These are phyloP conservation scores for Cyclotella cryptica DNA, from an alignment of 108 stramenopile genomes.

Conservation along the genomic window DNA sequence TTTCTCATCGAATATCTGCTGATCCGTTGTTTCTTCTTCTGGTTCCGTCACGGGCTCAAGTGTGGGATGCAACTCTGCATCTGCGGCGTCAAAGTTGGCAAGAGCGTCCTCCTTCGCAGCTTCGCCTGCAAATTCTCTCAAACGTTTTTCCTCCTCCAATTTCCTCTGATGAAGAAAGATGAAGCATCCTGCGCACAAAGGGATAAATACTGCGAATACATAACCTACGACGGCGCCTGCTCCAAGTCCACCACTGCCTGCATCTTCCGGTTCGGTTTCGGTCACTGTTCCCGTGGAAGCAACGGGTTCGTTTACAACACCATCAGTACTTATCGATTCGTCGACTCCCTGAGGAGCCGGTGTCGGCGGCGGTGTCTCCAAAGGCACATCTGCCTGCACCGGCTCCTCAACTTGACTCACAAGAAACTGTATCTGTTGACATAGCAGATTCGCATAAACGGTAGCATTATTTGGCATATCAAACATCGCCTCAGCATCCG, in stretches of 20 bases:
- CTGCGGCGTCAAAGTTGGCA: not conserved
- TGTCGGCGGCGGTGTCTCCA: not conserved
- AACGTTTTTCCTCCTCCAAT: slow-evolving; percentile 1
- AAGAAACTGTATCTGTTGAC: not conserved
- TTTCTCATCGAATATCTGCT: not conserved
- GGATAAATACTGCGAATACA: not conserved
- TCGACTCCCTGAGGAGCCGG: not conserved
- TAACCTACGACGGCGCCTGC: slow-evolving; percentile 1
- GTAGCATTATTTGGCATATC: too few relatives aligned
- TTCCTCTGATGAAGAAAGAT: not conserved
- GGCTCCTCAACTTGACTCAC: not conserved
- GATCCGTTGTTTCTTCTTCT: not conserved
- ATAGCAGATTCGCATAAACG: not conserved
- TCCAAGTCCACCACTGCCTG: not conserved
- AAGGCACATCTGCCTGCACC: not conserved
- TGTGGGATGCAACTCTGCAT: too few relatives aligned
- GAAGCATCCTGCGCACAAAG: not conserved
- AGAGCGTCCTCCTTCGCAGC: not conserved
- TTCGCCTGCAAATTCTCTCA: slow-evolving; percentile 12
- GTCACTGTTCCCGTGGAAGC: not conserved
- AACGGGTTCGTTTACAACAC: too few relatives aligned
- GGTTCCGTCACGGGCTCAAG: not conserved
- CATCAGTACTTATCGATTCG: too few relatives aligned
- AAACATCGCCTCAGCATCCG: not conserved
- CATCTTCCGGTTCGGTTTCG: not conserved